phyloP scores from a whole-genome alignment of 2,329 filamentous ascomycete species.

The Cercospora sojina region DNA sequence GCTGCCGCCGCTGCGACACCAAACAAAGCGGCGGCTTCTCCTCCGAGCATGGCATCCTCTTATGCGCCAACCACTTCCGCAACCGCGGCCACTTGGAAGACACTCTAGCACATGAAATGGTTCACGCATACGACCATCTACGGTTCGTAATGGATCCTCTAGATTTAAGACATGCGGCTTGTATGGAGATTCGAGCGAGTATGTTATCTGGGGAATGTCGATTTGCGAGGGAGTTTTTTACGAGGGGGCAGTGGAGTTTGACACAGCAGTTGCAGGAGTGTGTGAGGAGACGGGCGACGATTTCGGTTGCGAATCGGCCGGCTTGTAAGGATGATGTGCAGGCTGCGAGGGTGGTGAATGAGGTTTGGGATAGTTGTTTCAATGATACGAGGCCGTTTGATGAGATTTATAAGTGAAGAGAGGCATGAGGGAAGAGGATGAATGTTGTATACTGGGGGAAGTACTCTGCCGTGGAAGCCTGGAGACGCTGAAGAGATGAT shows the following conservation, averaged over 20 bases:
- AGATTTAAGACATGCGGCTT: constrained; percentile 86
- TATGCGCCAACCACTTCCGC: constrained; percentile 89
- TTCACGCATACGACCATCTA: constrained; percentile 92
- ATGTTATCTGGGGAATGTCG: constrained; percentile 93
- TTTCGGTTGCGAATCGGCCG: constrained; percentile 75
- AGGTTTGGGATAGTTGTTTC: constrained; percentile 99
- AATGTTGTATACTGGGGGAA: background rate
- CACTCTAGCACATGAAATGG: constrained; percentile 94
- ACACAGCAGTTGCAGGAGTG: constrained; percentile 94
- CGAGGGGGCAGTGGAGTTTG: constrained; percentile 79
- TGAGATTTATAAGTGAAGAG: constrained; percentile 76
- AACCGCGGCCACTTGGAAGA: constrained; percentile 84
- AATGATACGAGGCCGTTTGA: constrained; percentile 92
- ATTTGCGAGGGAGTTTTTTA: constrained; percentile 82
- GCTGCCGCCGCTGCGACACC: constrained; percentile 74
- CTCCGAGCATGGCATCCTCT: constrained; percentile 78
- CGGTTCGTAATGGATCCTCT: constrained; percentile 84
- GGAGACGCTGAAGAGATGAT: background rate
- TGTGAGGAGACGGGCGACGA: constrained; percentile 75
- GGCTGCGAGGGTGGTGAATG: constrained; percentile 83
- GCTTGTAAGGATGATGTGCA: constrained; percentile 82
- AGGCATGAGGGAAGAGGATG: background rate
- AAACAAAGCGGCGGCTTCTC: constrained; percentile 80
- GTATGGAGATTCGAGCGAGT: constrained; percentile 92
- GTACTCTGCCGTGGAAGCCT: background rate